Evolutionary conservation across 257 asterid species (phyloP).

Genomic region (Solanum infundibuliforme): DNA sequence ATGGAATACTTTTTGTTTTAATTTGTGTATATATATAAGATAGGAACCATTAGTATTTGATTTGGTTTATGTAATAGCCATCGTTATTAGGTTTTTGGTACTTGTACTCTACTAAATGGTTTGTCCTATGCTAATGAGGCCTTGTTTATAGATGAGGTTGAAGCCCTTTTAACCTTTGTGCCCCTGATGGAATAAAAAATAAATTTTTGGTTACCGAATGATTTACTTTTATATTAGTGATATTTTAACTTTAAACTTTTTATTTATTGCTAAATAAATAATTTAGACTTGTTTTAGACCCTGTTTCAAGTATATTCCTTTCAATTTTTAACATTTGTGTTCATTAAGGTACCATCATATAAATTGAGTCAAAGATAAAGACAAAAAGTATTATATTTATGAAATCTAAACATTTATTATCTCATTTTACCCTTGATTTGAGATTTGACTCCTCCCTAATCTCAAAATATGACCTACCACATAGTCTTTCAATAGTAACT

Average conservation of each 20-base stretch:
- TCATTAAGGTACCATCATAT: neutral
- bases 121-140: neutral
- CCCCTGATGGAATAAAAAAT: neutral
- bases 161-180: neutral
- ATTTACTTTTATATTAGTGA: neutral
- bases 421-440: neutral
- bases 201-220: neutral
- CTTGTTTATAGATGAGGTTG: neutral
- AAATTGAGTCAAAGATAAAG: neutral
- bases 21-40: neutral
- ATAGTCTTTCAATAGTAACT: neutral
- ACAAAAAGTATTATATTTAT: neutral
- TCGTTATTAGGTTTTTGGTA: neutral
- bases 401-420: neutral
- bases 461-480: neutral
- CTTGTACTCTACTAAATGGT: neutral
- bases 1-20: neutral
- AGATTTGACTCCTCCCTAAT: neutral
- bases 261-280: neutral
- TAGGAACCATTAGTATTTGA: neutral
- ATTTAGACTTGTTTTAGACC: neutral
- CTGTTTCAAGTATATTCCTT: neutral
- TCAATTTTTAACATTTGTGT: neutral
- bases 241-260: neutral
- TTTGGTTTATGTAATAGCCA: neutral